Percentiles rank a stretch among this genome's conserved stretches.
These are phyloP conservation scores for Cercospora beticola DNA, from an alignment of 2,329 filamentous ascomycete genomes.

Conservation along the genomic window DNA sequence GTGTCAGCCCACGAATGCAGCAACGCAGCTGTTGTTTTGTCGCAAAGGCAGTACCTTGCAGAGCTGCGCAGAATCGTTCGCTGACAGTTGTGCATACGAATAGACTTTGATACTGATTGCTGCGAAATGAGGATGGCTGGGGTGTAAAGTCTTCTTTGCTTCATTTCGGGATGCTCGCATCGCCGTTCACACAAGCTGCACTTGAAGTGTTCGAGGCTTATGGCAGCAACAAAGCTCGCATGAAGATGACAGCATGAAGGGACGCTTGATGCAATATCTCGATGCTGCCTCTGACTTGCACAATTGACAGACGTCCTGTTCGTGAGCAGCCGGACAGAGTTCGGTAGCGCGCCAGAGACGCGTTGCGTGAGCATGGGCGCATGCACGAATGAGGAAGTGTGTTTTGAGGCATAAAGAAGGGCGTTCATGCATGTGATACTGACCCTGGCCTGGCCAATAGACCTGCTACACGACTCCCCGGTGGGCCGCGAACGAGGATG, in stretches of 20 bases:
- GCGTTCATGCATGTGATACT: constrained; percentile 18
- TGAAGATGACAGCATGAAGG: background rate
- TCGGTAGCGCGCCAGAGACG: constrained; percentile 2
- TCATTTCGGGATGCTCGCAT: background rate
- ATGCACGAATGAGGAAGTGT: constrained; percentile 13
- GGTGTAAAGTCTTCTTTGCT: background rate
- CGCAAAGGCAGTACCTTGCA: background rate
- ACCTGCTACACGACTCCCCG: constrained; percentile 7
- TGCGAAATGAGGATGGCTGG: constrained; percentile 2
- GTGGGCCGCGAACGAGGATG: constrained; percentile 11
- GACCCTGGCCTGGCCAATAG: constrained; percentile 11
- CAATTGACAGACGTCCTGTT: background rate
- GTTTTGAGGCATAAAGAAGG: constrained; percentile 16
- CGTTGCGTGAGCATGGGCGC: background rate
- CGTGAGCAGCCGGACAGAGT: background rate
- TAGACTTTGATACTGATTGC: background rate
- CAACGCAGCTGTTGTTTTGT: background rate
- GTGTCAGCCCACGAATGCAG: background rate
- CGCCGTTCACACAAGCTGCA: background rate
- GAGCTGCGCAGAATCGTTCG: background rate
- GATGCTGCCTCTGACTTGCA: background rate
- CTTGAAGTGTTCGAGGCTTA: background rate
- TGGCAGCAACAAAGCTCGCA: background rate
- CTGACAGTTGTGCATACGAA: background rate
- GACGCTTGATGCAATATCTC: background rate